Conservation (phyloP, 1,139 yeast species). For the Insectozyma bohioensis region DNA sequence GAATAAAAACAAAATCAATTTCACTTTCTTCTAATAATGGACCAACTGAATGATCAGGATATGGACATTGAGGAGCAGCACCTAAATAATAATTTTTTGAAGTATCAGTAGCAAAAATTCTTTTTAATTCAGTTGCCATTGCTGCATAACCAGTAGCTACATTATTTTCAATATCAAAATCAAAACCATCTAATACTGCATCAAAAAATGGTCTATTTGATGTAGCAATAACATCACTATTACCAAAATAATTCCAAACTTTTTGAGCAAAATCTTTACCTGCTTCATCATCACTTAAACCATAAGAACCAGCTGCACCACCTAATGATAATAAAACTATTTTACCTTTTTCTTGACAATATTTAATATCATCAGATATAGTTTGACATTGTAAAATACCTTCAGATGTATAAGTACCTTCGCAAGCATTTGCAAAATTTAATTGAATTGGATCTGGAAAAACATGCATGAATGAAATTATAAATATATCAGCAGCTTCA, state of each 20-base stretch:
- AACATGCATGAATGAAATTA: constrained; percentile 66
- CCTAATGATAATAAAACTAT: constrained; percentile 81
- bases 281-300: constrained; percentile 60
- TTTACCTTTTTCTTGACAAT: constrained; percentile 83
- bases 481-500: constrained; percentile 66
- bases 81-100: constrained; percentile 72
- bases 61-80: constrained; percentile 95
- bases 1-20: constrained; percentile 85
- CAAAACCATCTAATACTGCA: constrained; percentile 47
- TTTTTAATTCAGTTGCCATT: constrained; percentile 59
- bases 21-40: constrained; percentile 58
- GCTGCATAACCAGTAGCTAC: constrained; percentile 58
- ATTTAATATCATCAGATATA: constrained; percentile 71
- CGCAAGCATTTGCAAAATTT: constrained; percentile 73
- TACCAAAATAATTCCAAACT: constrained; percentile 86
- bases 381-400: constrained; percentile 61
- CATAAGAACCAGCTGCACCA: constrained; percentile 81
- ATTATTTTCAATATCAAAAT: constrained; percentile 46
- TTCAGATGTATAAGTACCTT: constrained; percentile 44
- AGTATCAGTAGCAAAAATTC: constrained; percentile 49
- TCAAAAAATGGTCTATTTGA: constrained; percentile 72
- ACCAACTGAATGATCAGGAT: constrained; percentile 86
- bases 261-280: constrained; percentile 72
- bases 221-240: constrained; percentile 45
- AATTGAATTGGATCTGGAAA: constrained; percentile 54